phyloP scores from a whole-genome alignment of 2,329 filamentous ascomycete genomes.

The Calonectria honghensis region DNA sequence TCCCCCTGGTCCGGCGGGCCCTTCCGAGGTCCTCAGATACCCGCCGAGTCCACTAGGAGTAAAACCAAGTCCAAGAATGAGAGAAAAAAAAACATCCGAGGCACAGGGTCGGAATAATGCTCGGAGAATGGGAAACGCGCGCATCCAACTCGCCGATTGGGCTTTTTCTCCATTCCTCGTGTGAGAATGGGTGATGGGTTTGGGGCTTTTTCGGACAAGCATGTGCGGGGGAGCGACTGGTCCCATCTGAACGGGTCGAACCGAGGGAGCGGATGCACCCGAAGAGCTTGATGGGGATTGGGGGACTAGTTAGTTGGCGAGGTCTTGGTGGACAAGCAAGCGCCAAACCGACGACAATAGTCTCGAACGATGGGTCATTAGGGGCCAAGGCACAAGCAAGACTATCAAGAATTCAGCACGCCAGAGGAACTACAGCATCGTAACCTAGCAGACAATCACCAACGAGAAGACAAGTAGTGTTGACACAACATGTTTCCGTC shows the following conservation, averaged over 20 bases:
- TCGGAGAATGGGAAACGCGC: not conserved
- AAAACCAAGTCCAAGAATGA: not conserved
- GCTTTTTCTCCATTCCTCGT: not conserved
- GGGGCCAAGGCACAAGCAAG: not conserved
- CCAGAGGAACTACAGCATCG: not conserved
- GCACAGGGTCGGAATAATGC: not conserved
- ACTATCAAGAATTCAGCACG: not conserved
- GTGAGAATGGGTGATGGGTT: not conserved
- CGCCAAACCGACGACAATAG: not conserved
- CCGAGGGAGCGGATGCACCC: slow-evolving; percentile 28
- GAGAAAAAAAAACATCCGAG: slow-evolving; percentile 16
- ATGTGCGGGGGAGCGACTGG: slow-evolving; percentile 18
- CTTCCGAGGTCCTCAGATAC: slow-evolving; percentile 19
- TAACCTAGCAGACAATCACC: not conserved
- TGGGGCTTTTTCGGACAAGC: slow-evolving; percentile 1
- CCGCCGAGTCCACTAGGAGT: not conserved
- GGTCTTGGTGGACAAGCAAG: not conserved
- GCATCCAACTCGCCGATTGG: not conserved
- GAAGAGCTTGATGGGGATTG: slow-evolving; percentile 11
- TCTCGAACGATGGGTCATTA: not conserved
- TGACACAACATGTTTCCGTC: slow-evolving; percentile 40
- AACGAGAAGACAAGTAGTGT: not conserved
- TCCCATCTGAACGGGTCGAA: slow-evolving; percentile 8
- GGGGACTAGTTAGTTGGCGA: not conserved
- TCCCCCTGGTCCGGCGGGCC: slow-evolving; percentile 5